These are phyloP conservation scores for Zymoseptoria brevis DNA, from an alignment of 2,329 filamentous ascomycete species.

Conservation along the genomic window DNA sequence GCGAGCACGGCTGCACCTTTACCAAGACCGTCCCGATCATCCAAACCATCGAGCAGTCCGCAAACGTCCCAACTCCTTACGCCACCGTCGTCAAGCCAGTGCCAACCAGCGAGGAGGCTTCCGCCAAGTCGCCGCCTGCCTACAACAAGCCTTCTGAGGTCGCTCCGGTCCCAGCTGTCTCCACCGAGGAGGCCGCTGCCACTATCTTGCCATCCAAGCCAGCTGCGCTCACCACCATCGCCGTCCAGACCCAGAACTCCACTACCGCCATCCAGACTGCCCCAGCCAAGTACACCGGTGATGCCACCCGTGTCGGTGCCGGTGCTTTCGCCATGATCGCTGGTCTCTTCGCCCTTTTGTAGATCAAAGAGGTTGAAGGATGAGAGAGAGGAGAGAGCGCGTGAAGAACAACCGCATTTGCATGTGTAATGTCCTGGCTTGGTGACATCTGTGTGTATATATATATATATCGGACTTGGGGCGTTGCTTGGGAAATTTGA, in stretches of 20 bases:
- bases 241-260: neutral
- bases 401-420: neutral
- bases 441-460: neutral
- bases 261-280: neutral
- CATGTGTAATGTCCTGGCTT: neutral
- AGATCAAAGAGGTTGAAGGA: neutral
- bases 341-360: neutral
- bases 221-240: neutral
- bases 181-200: neutral
- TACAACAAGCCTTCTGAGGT: neutral
- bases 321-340: neutral
- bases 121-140: too few species aligned
- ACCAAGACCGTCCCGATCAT: neutral
- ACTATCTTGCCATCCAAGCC: neutral
- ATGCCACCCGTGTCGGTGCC: neutral
- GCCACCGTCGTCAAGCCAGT: neutral
- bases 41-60: neutral
- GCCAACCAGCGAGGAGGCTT: neutral
- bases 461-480: neutral
- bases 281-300: neutral
- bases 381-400: neutral
- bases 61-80: neutral
- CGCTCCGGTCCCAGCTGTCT: neutral
- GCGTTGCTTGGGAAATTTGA: neutral
- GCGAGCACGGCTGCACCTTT: neutral